Evolutionary conservation across 2,329 filamentous ascomycete species (phyloP).

Genomic region (Verticillium zaregamsianum): DNA sequence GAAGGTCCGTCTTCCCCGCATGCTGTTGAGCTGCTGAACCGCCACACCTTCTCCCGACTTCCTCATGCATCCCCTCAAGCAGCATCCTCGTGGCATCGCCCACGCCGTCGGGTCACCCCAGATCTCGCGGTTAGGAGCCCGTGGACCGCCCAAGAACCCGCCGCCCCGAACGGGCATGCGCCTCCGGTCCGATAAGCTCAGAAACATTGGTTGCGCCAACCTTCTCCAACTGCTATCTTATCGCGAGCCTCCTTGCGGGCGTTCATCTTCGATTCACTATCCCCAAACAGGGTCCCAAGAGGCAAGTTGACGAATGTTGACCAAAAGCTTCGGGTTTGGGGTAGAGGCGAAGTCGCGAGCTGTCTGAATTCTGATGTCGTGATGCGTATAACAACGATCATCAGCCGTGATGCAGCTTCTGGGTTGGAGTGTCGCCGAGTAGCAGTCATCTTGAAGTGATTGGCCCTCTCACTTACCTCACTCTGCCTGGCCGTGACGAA

Average conservation of each 20-base stretch:
- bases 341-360: conserved; percentile 1
- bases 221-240: background rate
- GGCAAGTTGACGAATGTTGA: background rate
- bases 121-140: background rate
- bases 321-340: background rate
- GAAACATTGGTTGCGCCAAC: background rate
- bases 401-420: background rate
- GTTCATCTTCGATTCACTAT: background rate
- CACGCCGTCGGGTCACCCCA: background rate
- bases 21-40: background rate
- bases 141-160: background rate
- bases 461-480: too few species aligned
- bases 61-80: background rate
- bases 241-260: background rate
- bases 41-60: background rate
- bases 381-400: background rate
- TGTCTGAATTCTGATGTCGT: background rate
- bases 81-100: background rate
- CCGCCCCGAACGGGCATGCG: background rate
- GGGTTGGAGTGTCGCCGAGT: background rate
- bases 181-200: background rate
- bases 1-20: background rate
- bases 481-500: too few species aligned
- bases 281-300: background rate
- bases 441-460: background rate